Percentiles rank a stretch among this genome's conserved stretches.
Conservation (phyloP, 2,329 filamentous ascomycete species). For the Pseudogymnoascus sp. region DNA sequence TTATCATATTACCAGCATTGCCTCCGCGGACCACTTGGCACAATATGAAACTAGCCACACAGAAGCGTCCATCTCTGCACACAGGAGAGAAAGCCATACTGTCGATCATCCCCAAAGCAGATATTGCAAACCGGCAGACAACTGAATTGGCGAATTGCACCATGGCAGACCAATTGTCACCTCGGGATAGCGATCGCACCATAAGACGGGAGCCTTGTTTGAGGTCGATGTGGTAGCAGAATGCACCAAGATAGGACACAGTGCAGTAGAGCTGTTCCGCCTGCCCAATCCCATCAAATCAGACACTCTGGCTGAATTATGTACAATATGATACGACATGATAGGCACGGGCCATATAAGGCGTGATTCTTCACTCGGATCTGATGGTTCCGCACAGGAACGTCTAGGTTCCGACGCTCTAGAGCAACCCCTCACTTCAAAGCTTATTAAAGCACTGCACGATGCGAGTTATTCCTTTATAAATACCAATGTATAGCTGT, state of each 20-base stretch:
- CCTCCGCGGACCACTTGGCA: not conserved
- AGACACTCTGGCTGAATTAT: not conserved
- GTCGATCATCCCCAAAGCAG: not conserved
- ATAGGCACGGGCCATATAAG: conserved; percentile 1
- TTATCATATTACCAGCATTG: not conserved
- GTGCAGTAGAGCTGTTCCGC: not conserved
- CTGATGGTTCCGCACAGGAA: not conserved
- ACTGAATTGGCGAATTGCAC: not conserved
- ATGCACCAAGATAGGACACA: not conserved
- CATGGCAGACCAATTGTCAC: not conserved
- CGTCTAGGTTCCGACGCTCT: no score
- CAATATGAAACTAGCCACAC: not conserved
- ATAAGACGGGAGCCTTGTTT: not conserved
- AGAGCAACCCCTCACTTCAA: not conserved
- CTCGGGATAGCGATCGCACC: not conserved
- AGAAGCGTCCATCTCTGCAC: not conserved
- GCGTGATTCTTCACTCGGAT: not conserved
- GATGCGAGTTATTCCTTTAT: not conserved
- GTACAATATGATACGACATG: not conserved
- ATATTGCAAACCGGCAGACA: not conserved
- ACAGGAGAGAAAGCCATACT: not conserved
- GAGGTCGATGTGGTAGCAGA: not conserved
- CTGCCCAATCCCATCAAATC: not conserved
- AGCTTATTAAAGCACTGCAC: not conserved
- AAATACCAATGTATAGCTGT: not conserved